Percentiles rank a stretch among this genome's conserved stretches.
Evolutionary conservation across 2,329 filamentous ascomycete genomes (phyloP).

Genomic region (Trichoderma citrinoviride): DNA sequence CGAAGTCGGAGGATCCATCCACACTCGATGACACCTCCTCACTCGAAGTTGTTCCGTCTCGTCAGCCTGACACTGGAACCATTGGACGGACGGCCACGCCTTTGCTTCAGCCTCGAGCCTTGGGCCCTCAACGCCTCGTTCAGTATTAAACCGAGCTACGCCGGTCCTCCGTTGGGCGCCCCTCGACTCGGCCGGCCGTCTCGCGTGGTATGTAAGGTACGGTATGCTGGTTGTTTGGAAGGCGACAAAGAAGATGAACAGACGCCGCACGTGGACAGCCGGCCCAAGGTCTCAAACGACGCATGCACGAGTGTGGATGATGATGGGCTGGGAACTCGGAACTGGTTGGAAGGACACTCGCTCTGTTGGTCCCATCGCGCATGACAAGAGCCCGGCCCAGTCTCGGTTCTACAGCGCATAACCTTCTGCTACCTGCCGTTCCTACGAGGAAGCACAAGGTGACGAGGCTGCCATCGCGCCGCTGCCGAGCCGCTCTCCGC

Average conservation of each 20-base stretch:
- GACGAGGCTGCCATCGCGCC: constrained; percentile 11
- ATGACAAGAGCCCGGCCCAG: constrained; percentile 15
- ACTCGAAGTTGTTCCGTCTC: neutral
- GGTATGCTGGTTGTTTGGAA: neutral
- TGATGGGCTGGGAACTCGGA: neutral
- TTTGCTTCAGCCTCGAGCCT: neutral
- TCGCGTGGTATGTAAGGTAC: neutral
- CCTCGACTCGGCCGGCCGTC: constrained; percentile 1
- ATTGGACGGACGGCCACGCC: constrained; percentile 8
- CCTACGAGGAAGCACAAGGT: neutral
- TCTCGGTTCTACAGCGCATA: constrained; percentile 17
- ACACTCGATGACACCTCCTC: neutral
- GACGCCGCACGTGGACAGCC: neutral
- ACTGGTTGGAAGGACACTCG: neutral
- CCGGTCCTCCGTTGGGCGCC: neutral
- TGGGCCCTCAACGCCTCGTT: neutral
- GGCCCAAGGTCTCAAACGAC: neutral
- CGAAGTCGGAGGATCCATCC: neutral
- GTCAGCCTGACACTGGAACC: neutral
- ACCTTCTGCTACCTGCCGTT: neutral
- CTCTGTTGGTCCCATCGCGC: constrained; percentile 14
- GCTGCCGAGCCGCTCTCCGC: constrained; percentile 17
- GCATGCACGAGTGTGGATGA: neutral
- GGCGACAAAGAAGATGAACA: neutral
- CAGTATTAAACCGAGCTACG: neutral